A percentile compares a stretch with the other conserved stretches of the same genome.
Conservation (phyloP, 805 yeast genomes). For the Monosporozyma yasuniensis region DNA sequence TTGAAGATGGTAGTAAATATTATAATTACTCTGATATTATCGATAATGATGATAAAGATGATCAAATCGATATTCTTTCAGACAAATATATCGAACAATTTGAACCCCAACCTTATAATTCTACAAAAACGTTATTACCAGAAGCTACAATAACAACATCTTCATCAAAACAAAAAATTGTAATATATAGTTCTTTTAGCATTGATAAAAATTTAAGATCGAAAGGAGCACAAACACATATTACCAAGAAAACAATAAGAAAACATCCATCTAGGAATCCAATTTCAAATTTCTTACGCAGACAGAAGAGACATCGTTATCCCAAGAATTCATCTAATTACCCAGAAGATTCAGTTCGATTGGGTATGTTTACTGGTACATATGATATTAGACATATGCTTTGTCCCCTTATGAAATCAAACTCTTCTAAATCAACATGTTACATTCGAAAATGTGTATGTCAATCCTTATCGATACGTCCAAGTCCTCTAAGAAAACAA, state of each 20-base stretch:
- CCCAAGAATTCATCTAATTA: background rate
- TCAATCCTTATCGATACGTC: background rate
- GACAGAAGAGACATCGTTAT: background rate
- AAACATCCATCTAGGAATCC: background rate
- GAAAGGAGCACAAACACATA: background rate
- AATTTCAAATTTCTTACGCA: background rate
- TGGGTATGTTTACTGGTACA: background rate
- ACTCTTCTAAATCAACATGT: background rate
- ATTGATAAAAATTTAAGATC: background rate
- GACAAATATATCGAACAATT: background rate
- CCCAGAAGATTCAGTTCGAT: background rate
- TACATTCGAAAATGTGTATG: conserved; percentile 1
- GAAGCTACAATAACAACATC: background rate
- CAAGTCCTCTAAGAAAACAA: conserved; percentile 6
- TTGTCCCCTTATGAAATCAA: background rate
- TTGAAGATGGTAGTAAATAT: background rate
- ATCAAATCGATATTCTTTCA: background rate
- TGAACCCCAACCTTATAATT: background rate
- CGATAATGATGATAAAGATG: background rate
- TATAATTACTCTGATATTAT: background rate
- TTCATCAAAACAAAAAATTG: background rate
- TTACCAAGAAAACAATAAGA: background rate
- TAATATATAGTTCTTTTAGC: background rate
- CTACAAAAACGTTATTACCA: background rate
- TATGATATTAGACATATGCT: background rate